phyloP scores from a whole-genome alignment of 1,284 basidiomycete species.

The Ceratobasidium sp. region DNA sequence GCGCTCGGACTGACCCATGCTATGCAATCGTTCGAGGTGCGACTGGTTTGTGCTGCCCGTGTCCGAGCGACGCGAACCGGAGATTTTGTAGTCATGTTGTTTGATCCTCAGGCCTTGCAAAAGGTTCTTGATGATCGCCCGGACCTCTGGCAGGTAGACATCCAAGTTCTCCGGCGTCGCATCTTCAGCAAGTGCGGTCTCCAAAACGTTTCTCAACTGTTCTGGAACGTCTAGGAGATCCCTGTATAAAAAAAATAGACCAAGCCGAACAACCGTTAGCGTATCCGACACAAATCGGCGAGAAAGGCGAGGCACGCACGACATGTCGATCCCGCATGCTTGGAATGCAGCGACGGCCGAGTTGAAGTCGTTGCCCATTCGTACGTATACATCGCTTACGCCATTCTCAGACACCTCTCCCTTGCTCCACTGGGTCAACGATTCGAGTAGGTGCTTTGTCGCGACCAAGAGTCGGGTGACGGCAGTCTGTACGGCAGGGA shows the following conservation, averaged over 20 bases:
- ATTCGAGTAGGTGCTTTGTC: conserved; percentile 93
- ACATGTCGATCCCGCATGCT: conserved; percentile 87
- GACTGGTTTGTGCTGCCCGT: background rate
- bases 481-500: conserved; percentile 75
- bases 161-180: conserved; percentile 87
- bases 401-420: conserved; percentile 77
- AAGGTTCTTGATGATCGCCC: conserved; percentile 91
- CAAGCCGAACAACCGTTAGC: background rate
- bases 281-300: conserved; percentile 3
- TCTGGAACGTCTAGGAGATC: conserved; percentile 90
- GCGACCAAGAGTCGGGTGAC: conserved; percentile 94
- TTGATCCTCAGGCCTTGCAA: conserved; percentile 91
- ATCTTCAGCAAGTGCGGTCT: conserved; percentile 89
- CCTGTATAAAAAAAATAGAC: conserved; percentile 54
- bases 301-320: conserved; percentile 61
- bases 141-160: conserved; percentile 88
- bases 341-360: conserved; percentile 89
- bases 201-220: conserved; percentile 87
- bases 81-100: conserved; percentile 71
- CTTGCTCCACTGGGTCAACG: conserved; percentile 88
- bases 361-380: conserved; percentile 97
- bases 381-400: conserved; percentile 97
- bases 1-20: conserved; percentile 25
- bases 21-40: conserved; percentile 4
- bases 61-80: conserved; percentile 6